Conservation (phyloP, 1,284 basidiomycete genomes). For the Vanrija sp. region DNA sequence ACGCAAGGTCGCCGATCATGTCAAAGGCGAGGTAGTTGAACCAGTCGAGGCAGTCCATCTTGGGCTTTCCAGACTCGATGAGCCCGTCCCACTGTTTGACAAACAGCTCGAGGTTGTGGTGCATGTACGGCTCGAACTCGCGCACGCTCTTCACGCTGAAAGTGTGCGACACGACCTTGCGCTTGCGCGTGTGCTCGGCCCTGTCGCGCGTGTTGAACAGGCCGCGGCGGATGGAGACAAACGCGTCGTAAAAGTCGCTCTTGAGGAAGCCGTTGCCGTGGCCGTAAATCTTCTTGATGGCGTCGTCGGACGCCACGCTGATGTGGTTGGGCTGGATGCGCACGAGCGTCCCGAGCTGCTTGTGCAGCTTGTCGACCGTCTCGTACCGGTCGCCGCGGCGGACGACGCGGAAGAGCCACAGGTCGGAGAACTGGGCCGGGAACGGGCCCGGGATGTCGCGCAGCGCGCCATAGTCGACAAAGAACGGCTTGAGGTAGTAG, state of each 20-base stretch:
- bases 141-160: slow-evolving; percentile 63
- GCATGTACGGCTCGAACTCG: slow-evolving; percentile 69
- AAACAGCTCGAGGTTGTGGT: slow-evolving; percentile 60
- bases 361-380: slow-evolving; percentile 69
- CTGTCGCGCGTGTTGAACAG: slow-evolving; percentile 59
- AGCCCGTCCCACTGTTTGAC: slow-evolving; percentile 76
- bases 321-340: slow-evolving; percentile 83
- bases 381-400: slow-evolving; percentile 70
- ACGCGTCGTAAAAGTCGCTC: slow-evolving; percentile 67
- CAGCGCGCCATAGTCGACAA: slow-evolving; percentile 9
- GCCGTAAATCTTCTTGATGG: slow-evolving; percentile 64
- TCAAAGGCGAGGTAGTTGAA: slow-evolving; percentile 82
- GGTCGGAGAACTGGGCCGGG: slow-evolving; percentile 67
- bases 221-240: slow-evolving; percentile 63
- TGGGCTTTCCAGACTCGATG: slow-evolving; percentile 56
- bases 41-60: slow-evolving; percentile 69
- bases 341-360: slow-evolving; percentile 72
- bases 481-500: slow-evolving; percentile 16
- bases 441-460: slow-evolving; percentile 62
- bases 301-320: slow-evolving; percentile 73
- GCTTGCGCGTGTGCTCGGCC: slow-evolving; percentile 76
- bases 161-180: slow-evolving; percentile 82
- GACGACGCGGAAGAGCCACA: slow-evolving; percentile 68
- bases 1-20: slow-evolving; percentile 77
- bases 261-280: slow-evolving; percentile 76